These are phyloP conservation scores for Amylostereum areolatum DNA, from an alignment of 1,284 basidiomycete genomes.

Conservation along the genomic window DNA sequence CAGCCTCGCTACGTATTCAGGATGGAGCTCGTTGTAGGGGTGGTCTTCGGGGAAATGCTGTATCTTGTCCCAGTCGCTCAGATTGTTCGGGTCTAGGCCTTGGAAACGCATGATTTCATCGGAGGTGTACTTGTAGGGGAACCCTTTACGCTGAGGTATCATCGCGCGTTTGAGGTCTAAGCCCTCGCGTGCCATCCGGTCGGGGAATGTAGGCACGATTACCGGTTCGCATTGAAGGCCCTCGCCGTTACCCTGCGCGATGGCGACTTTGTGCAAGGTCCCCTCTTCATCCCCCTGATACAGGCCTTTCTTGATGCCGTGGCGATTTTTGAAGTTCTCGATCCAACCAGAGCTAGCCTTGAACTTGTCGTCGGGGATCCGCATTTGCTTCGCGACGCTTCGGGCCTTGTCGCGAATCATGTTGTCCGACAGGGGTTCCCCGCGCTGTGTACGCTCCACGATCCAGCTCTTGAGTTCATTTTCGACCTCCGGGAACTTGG, in stretches of 20 bases:
- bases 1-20: too few relatives aligned
- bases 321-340: constrained; percentile 84
- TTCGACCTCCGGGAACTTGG: constrained; percentile 79
- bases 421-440: constrained; percentile 59
- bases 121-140: too few relatives aligned
- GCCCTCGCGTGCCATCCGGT: too few relatives aligned
- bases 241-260: constrained; percentile 16
- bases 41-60: too few relatives aligned
- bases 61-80: too few relatives aligned
- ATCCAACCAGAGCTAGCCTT: constrained; percentile 90
- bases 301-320: constrained; percentile 62
- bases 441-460: constrained; percentile 40
- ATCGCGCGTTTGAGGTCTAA: too few relatives aligned
- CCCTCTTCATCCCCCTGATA: constrained; percentile 37
- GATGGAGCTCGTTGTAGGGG: too few relatives aligned
- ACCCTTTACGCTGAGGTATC: too few relatives aligned
- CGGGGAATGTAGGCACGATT: too few relatives aligned
- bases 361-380: constrained; percentile 68
- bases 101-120: too few relatives aligned
- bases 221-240: not conserved
- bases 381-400: constrained; percentile 53
- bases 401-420: constrained; percentile 69
- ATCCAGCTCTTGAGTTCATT: constrained; percentile 58
- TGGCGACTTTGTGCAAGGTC: constrained; percentile 22
- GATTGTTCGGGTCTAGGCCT: too few relatives aligned